These are phyloP conservation scores for Fimicolochytrium jonesii DNA, from an alignment of 192 early-diverging fungal genomes.

Conservation along the genomic window DNA sequence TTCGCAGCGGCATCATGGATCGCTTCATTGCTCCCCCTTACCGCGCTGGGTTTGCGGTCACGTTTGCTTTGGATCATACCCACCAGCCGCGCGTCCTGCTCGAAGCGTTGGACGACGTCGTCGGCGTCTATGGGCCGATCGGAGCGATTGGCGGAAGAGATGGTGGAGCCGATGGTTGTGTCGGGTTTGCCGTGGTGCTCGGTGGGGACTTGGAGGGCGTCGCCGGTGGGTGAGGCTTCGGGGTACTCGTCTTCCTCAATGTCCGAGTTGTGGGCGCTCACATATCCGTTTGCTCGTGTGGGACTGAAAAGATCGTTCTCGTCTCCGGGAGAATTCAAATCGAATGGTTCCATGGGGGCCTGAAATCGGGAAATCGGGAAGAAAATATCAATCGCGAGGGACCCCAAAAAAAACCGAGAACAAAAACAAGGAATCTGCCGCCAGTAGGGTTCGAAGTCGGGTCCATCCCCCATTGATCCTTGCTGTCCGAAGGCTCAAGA, in stretches of 20 bases:
- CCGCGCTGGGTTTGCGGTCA: too few species aligned
- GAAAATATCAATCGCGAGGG: too few species aligned
- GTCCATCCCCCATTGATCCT: too few species aligned
- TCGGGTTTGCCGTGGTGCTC: too few species aligned
- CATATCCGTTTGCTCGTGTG: constrained; percentile 46
- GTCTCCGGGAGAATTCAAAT: constrained; percentile 27
- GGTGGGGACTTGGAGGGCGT: not conserved
- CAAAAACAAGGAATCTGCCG: too few species aligned
- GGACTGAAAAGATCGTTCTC: constrained; percentile 1
- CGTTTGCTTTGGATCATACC: constrained; percentile 14
- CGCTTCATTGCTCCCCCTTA: too few species aligned
- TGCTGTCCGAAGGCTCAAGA: too few species aligned
- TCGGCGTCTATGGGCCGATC: constrained; percentile 23
- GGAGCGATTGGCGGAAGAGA: constrained; percentile 7
- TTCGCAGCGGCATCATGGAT: too few species aligned
- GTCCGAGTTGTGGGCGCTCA: constrained; percentile 56
- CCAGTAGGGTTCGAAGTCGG: not conserved
- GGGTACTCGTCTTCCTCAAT: constrained; percentile 26
- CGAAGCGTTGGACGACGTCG: constrained; percentile 13
- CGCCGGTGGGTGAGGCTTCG: not conserved
- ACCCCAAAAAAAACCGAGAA: too few species aligned
- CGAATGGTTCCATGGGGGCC: constrained; percentile 28
- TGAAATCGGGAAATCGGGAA: not conserved
- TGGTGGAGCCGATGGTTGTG: constrained; percentile 8
- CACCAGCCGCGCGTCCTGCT: constrained; percentile 15